These are phyloP conservation scores for Forsythia suspensa DNA, from an alignment of 257 asterid genomes.

Conservation along the genomic window DNA sequence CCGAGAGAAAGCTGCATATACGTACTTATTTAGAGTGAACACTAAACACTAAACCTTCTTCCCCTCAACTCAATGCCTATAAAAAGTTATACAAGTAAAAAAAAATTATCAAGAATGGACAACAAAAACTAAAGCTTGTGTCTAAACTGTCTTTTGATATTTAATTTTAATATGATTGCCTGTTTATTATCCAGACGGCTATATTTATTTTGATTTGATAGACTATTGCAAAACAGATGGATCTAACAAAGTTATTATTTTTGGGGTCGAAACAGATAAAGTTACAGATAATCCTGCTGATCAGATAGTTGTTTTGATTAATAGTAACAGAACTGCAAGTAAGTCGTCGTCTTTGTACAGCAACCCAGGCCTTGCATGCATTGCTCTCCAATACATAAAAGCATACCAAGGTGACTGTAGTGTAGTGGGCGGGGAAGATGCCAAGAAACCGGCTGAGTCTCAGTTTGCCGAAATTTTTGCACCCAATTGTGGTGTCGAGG, in stretches of 20 bases:
- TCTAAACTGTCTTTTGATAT: background rate
- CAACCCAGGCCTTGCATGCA: constrained; percentile 82
- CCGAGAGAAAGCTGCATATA: no score
- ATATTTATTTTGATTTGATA: background rate
- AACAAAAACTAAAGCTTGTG: background rate
- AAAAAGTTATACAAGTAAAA: no score
- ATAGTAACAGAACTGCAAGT: constrained; percentile 69
- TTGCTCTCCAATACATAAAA: constrained; percentile 88
- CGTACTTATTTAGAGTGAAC: background rate
- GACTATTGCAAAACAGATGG: background rate
- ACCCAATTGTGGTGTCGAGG: constrained; percentile 69
- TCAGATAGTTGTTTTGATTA: constrained; percentile 51
- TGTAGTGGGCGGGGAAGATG: constrained; percentile 71
- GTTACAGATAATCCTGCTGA: constrained; percentile 92
- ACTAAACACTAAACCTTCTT: background rate
- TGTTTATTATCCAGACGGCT: no score
- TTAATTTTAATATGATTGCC: no score
- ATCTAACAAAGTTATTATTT: constrained; percentile 8
- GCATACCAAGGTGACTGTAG: constrained; percentile 81
- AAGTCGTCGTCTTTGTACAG: constrained; percentile 65
- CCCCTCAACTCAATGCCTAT: background rate
- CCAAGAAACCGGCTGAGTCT: constrained; percentile 67
- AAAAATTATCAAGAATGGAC: no score
- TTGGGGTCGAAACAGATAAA: constrained; percentile 44
- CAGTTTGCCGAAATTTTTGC: constrained; percentile 71